These are phyloP conservation scores for Colletotrichum theobromicola DNA, from an alignment of 2,329 filamentous ascomycete genomes.

Conservation along the genomic window DNA sequence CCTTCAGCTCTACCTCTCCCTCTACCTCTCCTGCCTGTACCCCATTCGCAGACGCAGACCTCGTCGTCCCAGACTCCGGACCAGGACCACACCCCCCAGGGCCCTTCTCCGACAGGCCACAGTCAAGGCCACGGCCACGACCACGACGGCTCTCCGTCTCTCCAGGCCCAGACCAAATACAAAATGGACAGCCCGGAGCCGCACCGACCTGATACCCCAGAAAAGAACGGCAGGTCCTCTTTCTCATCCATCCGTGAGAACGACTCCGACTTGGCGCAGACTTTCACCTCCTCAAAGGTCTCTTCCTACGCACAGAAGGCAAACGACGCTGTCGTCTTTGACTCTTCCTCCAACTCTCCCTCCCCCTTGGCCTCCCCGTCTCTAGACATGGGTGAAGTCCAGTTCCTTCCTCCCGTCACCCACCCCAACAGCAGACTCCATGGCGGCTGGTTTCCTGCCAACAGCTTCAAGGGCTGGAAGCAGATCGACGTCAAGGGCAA, in stretches of 20 bases:
- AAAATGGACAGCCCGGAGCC: constrained; percentile 32
- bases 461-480: constrained; percentile 68
- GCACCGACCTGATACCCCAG: constrained; percentile 32
- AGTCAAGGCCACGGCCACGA: background rate
- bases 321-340: constrained; percentile 56
- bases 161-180: constrained; percentile 19
- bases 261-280: constrained; percentile 63
- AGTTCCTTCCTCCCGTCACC: constrained; percentile 58
- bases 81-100: constrained; percentile 39
- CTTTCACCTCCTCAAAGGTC: constrained; percentile 67
- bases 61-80: constrained; percentile 18
- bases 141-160: background rate
- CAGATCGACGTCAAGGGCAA: constrained; percentile 64
- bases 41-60: constrained; percentile 13
- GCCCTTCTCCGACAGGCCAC: constrained; percentile 31
- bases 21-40: background rate
- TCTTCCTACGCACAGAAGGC: constrained; percentile 57
- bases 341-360: constrained; percentile 52
- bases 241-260: constrained; percentile 69
- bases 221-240: constrained; percentile 53
- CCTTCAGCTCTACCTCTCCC: background rate
- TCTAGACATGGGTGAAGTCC: constrained; percentile 41
- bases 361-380: constrained; percentile 27
- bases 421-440: constrained; percentile 62
- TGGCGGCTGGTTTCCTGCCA: constrained; percentile 62